Base-by-base conservation (phyloP, 2,329 filamentous ascomycete species). In the Fusarium sp. region DNA sequence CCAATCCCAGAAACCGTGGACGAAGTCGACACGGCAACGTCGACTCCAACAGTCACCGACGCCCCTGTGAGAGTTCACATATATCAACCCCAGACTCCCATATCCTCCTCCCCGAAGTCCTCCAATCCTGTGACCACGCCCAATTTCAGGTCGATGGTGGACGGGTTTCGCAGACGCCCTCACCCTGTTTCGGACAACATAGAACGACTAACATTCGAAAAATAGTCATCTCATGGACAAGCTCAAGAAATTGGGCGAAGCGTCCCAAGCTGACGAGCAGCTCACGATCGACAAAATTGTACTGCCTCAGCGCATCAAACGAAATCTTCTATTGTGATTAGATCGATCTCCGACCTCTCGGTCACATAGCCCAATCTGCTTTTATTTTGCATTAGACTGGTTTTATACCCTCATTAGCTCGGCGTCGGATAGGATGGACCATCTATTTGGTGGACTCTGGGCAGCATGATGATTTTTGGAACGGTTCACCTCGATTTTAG, bases 151-250 rank as follows among this genome's bases (percentile, higher is more conserved):
- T 54, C 65, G 42, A 63, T 75, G 25, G 59, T 78, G 18, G 61
- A 68, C 47, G 71, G 68, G 21, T 79, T 75, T 55, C 72, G 74
- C 45, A 68, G 77, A 41, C 68, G 63, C 7, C 73, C 72, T 18
- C 76, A 68, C 40, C 72, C 74, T 28, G 72, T 76, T 9, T 75
- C 74, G 18, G 71, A 78, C 54, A 75, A 57, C 18, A 76, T 78
- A 20, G 56, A 60, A 32, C 72, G 67, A 71, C 79, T 82, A 74
- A 82, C 74, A 30, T 56, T 63, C 11, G 57, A 56, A 66, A 54
- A 65, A 62, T 72, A 88, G 85, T 76, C 83, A 88, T 71, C 79
- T 88, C n/a, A 82, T 88, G 56, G 84, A 86, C 14, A 88, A 87
- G 65, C 82, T 88, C 62, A 84, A 84, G 62, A 79, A 75, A 14